Evolutionary conservation across 2,329 filamentous ascomycete genomes (phyloP).

Genomic region (Colletotrichum chlorophyti): DNA sequence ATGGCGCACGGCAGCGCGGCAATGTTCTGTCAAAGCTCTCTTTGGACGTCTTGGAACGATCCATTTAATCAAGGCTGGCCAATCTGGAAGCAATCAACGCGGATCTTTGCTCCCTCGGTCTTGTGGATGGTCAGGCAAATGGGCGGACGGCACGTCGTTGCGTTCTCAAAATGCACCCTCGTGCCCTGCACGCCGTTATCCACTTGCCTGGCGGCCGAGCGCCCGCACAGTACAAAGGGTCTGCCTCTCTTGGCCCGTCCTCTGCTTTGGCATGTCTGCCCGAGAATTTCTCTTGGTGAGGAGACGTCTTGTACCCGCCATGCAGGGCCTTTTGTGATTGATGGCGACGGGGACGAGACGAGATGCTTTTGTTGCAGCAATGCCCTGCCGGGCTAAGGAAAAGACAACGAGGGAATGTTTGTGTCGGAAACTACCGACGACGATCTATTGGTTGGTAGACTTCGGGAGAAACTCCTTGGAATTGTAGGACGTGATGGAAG

Average conservation of each 20-base stretch:
- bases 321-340: slow-evolving; percentile 3
- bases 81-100: slow-evolving; percentile 16
- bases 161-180: slow-evolving; percentile 4
- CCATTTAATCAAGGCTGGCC: slow-evolving; percentile 27
- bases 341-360: neutral
- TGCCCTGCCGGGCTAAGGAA: neutral
- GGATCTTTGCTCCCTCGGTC: slow-evolving; percentile 17
- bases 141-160: neutral
- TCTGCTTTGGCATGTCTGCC: neutral
- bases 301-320: neutral
- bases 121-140: neutral
- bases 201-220: neutral
- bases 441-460: neutral
- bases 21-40: neutral
- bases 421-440: neutral
- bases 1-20: slow-evolving; percentile 5
- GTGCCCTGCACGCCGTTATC: neutral
- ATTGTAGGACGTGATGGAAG: too few species aligned
- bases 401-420: neutral
- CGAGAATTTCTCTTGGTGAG: neutral
- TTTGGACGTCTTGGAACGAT: slow-evolving; percentile 16
- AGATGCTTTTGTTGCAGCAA: neutral
- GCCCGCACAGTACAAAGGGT: slow-evolving; percentile 11
- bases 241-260: neutral
- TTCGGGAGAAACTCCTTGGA: neutral